These are phyloP conservation scores for Cyclanthera cordifolia DNA, from an alignment of 306 rosid genomes.

Conservation along the genomic window DNA sequence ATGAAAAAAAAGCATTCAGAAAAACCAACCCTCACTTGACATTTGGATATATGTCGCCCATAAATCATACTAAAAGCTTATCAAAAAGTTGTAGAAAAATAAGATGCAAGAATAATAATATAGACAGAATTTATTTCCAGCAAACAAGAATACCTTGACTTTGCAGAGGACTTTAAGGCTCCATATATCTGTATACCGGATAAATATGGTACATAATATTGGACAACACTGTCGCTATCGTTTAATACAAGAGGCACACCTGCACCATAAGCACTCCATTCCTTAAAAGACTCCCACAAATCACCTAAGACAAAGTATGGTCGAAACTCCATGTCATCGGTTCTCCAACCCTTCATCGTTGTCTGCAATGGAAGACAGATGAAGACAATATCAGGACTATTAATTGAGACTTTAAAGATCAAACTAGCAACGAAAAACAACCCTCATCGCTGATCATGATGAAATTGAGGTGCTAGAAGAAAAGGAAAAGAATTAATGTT, in stretches of 20 bases:
- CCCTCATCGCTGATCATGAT: not conserved
- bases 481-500: not conserved
- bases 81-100: not conserved
- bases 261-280: conserved; percentile 93
- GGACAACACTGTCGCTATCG: conserved; percentile 57
- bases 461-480: not conserved
- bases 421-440: not conserved
- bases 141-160: conserved; percentile 36
- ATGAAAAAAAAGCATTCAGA: not conserved
- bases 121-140: not conserved
- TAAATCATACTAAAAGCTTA: not conserved
- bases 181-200: conserved; percentile 80
- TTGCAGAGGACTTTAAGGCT: conserved; percentile 30
- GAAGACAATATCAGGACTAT: not conserved
- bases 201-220: conserved; percentile 72
- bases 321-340: conserved; percentile 38
- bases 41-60: not conserved
- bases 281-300: conserved; percentile 81
- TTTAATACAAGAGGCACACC: conserved; percentile 83
- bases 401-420: not conserved
- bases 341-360: conserved; percentile 33
- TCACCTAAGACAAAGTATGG: conserved; percentile 74
- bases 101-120: not conserved
- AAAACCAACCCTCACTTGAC: not conserved
- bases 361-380: conserved; percentile 36